phyloP scores from a whole-genome alignment of 202 grass and related monocot genomes.

The Schoenoplectus triqueter region DNA sequence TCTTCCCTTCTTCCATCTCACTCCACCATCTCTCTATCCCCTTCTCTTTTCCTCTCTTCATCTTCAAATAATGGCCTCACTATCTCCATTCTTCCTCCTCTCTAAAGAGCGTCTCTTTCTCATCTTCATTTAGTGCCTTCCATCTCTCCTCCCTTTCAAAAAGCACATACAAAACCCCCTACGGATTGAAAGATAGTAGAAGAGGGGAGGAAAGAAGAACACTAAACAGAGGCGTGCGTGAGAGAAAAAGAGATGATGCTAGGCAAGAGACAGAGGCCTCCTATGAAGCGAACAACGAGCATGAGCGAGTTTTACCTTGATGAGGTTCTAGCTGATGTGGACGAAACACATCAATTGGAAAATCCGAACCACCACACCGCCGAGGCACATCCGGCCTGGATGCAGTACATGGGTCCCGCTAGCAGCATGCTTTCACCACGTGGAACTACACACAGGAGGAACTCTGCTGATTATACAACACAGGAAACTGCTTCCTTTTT shows the following conservation, averaged over 20 bases:
- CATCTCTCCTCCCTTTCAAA: not conserved
- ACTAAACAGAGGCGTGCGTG: not conserved
- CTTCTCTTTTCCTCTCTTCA: not conserved
- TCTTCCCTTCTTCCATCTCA: constrained; percentile 41
- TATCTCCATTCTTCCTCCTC: not conserved
- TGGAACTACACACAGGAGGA: constrained; percentile 29
- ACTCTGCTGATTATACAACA: constrained; percentile 50
- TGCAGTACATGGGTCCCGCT: constrained; percentile 42
- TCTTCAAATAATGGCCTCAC: constrained; percentile 38
- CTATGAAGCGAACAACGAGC: constrained; percentile 70
- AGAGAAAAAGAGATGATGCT: constrained; percentile 47
- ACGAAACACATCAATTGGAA: constrained; percentile 34
- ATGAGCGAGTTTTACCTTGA: constrained; percentile 64
- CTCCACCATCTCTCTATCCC: not conserved
- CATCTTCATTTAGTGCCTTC: not conserved
- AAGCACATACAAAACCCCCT: not conserved
- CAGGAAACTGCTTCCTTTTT: constrained; percentile 72
- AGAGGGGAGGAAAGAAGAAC: not conserved
- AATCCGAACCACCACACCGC: constrained; percentile 37
- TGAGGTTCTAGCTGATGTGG: constrained; percentile 40
- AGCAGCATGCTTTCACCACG: not conserved
- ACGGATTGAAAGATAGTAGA: not conserved
- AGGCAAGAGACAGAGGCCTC: constrained; percentile 48
- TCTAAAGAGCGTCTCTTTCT: constrained; percentile 21
- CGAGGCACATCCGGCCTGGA: constrained; percentile 42